Conservation (phyloP, 306 rosid genomes). For the Acmispon strigosus region DNA sequence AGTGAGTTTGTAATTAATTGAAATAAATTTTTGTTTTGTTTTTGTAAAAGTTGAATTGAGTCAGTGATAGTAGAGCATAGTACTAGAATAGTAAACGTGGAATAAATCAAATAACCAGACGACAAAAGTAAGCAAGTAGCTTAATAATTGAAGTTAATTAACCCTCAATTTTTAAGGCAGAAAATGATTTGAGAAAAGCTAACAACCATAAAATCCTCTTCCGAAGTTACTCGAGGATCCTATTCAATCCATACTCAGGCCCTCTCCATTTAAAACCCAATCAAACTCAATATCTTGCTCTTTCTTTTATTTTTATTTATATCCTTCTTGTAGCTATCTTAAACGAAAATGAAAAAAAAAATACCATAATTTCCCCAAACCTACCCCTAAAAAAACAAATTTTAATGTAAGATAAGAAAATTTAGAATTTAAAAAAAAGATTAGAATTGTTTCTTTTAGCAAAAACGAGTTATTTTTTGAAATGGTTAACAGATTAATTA, state of each 20-base stretch:
- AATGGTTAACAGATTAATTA: not conserved
- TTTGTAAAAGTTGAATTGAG: not conserved
- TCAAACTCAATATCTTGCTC: not conserved
- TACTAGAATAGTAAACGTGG: not conserved
- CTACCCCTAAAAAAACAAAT: too few relatives aligned
- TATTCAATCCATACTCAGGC: not conserved
- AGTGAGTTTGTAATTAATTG: too few relatives aligned
- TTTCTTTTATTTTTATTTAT: not conserved
- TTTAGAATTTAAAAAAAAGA: too few relatives aligned
- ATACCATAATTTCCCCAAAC: too few relatives aligned
- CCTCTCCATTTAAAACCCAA: not conserved
- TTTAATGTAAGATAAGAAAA: too few relatives aligned
- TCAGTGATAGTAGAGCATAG: not conserved
- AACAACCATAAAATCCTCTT: slow-evolving; percentile 4
- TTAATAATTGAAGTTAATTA: slow-evolving; percentile 33
- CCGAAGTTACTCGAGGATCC: not conserved
- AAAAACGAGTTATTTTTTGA: too few relatives aligned
- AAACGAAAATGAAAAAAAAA: too few relatives aligned
- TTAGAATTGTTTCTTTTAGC: too few relatives aligned
- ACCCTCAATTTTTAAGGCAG: slow-evolving; percentile 1
- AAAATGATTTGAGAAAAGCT: slow-evolving; percentile 24
- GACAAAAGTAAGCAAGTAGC: slow-evolving; percentile 21
- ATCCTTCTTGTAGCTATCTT: too few relatives aligned
- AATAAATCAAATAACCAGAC: slow-evolving; percentile 15
- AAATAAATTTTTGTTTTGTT: too few relatives aligned